These are phyloP conservation scores for Fomitopsis palustris DNA, from an alignment of 1,284 basidiomycete genomes.

Conservation along the genomic window DNA sequence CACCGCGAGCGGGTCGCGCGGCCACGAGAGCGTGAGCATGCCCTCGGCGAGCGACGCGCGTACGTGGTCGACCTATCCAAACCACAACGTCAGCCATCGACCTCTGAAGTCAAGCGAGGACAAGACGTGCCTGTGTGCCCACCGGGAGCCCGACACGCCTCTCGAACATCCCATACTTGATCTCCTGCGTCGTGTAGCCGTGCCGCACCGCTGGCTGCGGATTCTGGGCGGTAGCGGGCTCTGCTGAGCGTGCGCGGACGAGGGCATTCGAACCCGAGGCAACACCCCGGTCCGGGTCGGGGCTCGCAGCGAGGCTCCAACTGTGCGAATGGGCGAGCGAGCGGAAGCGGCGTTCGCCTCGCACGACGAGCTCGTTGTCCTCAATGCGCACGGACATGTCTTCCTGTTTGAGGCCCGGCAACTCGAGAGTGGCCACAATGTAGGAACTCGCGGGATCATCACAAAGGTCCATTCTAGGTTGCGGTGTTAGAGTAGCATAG, in stretches of 20 bases:
- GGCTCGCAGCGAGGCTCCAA: slow-evolving; percentile 6
- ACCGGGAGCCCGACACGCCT: slow-evolving; percentile 41
- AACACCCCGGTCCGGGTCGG: slow-evolving; percentile 2
- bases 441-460: slow-evolving; percentile 41
- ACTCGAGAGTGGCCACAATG: slow-evolving; percentile 47
- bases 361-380: slow-evolving; percentile 39
- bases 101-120: neutral
- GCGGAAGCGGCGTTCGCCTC: slow-evolving; percentile 36
- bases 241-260: slow-evolving; percentile 5
- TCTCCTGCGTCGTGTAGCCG: slow-evolving; percentile 36
- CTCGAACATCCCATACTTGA: slow-evolving; percentile 51
- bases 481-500: neutral
- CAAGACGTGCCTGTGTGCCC: slow-evolving; percentile 44
- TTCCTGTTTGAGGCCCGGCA: slow-evolving; percentile 51
- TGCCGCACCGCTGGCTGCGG: slow-evolving; percentile 4
- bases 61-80: slow-evolving; percentile 17
- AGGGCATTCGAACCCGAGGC: neutral
- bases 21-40: slow-evolving; percentile 25
- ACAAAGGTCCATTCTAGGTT: slow-evolving; percentile 47
- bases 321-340: slow-evolving; percentile 14
- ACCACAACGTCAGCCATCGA: neutral
- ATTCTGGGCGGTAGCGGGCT: neutral
- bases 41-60: slow-evolving; percentile 20
- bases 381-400: slow-evolving; percentile 44
- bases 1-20: slow-evolving; percentile 13